phyloP scores from a whole-genome alignment of 495 filamentous ascomycete species.

The Astrothelium subdiscretum region DNA sequence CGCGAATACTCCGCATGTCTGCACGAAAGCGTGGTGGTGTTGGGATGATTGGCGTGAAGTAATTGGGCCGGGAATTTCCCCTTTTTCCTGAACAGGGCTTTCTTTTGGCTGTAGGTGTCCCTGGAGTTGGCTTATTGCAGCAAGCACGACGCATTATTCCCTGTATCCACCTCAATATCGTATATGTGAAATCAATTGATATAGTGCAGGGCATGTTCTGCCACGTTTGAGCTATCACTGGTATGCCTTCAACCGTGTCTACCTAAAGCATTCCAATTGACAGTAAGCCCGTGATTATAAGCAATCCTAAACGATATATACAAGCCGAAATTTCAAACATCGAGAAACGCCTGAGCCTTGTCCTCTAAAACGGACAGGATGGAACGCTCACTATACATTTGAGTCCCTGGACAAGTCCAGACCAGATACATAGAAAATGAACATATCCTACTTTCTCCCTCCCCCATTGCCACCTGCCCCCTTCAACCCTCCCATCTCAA shows the following conservation, averaged over 20 bases:
- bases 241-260: too few relatives aligned
- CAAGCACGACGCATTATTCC: background rate
- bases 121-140: background rate
- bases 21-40: background rate
- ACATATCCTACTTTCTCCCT: background rate
- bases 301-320: too few relatives aligned
- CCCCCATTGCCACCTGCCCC: background rate
- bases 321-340: background rate
- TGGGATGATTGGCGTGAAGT: background rate
- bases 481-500: conserved; percentile 1
- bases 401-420: background rate
- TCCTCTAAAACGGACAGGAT: background rate
- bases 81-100: background rate
- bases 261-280: too few relatives aligned
- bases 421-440: background rate
- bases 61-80: background rate
- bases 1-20: background rate
- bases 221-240: background rate
- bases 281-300: too few relatives aligned
- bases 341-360: background rate
- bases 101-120: background rate
- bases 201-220: background rate
- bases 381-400: background rate
- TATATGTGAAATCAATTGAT: background rate
- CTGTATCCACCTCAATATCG: background rate